phyloP scores from a whole-genome alignment of 2,329 filamentous ascomycete species.

The Hymenotorrendiella dingleyae region DNA sequence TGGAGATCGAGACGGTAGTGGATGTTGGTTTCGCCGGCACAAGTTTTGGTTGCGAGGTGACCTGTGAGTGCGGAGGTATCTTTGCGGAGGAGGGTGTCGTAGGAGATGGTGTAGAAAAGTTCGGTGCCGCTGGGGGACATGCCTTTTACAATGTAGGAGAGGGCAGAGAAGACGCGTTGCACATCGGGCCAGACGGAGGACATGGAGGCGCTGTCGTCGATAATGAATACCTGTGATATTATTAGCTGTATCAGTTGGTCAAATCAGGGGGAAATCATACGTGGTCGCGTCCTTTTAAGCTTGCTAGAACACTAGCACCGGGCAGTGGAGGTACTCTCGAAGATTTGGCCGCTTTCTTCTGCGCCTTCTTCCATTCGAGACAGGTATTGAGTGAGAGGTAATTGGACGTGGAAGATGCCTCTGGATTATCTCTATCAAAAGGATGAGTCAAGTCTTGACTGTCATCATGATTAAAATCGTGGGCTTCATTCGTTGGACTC shows the following conservation, averaged over 20 bases:
- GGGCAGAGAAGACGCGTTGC: constrained; percentile 20
- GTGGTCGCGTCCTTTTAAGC: constrained; percentile 26
- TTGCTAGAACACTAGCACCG: constrained; percentile 14
- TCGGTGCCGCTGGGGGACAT: constrained; percentile 25
- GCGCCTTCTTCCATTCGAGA: constrained; percentile 20
- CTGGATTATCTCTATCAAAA: no score
- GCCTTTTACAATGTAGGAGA: constrained; percentile 27
- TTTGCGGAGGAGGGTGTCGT: constrained; percentile 19
- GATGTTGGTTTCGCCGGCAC: constrained; percentile 16
- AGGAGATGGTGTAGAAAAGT: constrained; percentile 24
- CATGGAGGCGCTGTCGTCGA: constrained; percentile 29
- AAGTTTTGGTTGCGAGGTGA: constrained; percentile 13
- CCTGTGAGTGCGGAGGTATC: constrained; percentile 17
- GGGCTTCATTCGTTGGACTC: no score
- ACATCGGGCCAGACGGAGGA: constrained; percentile 20
- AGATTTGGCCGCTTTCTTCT: constrained; percentile 21
- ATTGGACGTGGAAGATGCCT: constrained; percentile 3
- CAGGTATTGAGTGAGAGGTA: constrained; percentile 21
- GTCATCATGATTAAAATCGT: no score
- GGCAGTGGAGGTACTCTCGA: constrained; percentile 18
- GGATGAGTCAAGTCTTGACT: no score
- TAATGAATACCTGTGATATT: constrained; percentile 25
- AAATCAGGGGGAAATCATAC: constrained; percentile 11
- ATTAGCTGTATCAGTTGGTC: background rate
- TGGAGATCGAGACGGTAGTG: constrained; percentile 17